A percentile compares a stretch with the other conserved stretches of the same genome.
phyloP scores from a whole-genome alignment of 1,284 basidiomycete species.

The Kwoniella shivajii region DNA sequence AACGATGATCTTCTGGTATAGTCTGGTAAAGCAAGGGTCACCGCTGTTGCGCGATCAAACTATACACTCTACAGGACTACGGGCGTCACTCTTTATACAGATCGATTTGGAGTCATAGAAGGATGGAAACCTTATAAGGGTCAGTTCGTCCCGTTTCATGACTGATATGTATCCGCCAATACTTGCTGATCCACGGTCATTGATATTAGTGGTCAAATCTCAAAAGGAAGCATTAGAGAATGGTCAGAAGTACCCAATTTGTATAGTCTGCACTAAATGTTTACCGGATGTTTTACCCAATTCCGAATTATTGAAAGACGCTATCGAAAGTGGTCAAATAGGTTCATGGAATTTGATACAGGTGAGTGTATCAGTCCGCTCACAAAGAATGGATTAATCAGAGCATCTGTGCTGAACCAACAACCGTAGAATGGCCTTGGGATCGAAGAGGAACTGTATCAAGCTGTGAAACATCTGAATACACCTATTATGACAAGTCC shows the following conservation, averaged over 20 bases:
- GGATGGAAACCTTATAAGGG: conserved; percentile 67
- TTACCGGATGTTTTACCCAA: conserved; percentile 69
- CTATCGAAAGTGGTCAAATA: conserved; percentile 61
- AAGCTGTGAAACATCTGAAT: conserved; percentile 55
- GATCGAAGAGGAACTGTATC: conserved; percentile 69
- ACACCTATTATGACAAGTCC: conserved; percentile 44
- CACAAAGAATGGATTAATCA: neutral
- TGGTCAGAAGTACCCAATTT: conserved; percentile 65
- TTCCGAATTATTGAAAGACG: conserved; percentile 62
- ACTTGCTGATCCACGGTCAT: neutral
- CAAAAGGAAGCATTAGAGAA: conserved; percentile 60
- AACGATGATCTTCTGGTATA: conserved; percentile 12
- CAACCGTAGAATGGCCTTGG: conserved; percentile 65
- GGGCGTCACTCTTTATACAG: conserved; percentile 63
- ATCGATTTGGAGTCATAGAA: conserved; percentile 63
- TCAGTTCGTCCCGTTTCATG: too few relatives aligned
- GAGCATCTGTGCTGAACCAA: neutral
- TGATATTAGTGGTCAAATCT: conserved; percentile 60
- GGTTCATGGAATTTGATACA: conserved; percentile 69
- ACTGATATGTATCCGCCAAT: too few relatives aligned
- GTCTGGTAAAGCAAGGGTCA: conserved; percentile 67
- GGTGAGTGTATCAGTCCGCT: conserved; percentile 27
- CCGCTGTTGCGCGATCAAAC: conserved; percentile 73
- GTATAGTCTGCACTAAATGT: conserved; percentile 71
- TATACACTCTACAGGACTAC: conserved; percentile 60